A percentile compares a stretch with the other conserved stretches of the same genome.
These are phyloP conservation scores for Colletotrichum truncatum DNA, from an alignment of 2,329 filamentous ascomycete genomes.

Conservation along the genomic window DNA sequence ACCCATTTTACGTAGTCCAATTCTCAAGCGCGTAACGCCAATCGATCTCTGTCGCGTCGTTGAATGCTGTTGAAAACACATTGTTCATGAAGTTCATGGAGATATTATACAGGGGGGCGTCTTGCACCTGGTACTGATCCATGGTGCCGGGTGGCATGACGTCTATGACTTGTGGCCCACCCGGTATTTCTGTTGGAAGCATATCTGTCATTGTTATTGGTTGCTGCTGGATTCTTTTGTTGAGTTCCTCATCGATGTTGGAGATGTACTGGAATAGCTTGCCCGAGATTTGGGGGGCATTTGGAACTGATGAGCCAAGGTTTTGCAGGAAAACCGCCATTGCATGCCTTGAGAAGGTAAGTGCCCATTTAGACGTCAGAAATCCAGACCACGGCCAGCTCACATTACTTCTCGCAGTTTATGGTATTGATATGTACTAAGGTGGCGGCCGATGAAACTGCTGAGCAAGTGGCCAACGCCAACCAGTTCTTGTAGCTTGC, in stretches of 20 bases:
- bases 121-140: slow-evolving; percentile 11
- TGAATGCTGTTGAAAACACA: slow-evolving; percentile 21
- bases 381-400: neutral
- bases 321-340: slow-evolving; percentile 31
- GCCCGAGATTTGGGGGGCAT: slow-evolving; percentile 24
- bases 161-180: neutral
- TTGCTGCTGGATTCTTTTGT: neutral
- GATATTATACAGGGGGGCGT: slow-evolving; percentile 15
- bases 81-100: slow-evolving; percentile 14
- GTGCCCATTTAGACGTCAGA: neutral
- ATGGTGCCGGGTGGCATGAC: slow-evolving; percentile 2
- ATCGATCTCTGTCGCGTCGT: slow-evolving; percentile 13
- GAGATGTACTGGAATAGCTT: slow-evolving; percentile 28
- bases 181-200: neutral
- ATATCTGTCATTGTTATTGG: neutral
- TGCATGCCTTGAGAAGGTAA: neutral
- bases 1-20: neutral
- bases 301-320: slow-evolving; percentile 23
- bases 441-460: slow-evolving; percentile 31
- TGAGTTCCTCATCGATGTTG: slow-evolving; percentile 23
- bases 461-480: slow-evolving; percentile 31
- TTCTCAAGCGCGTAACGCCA: slow-evolving; percentile 11
- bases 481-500: slow-evolving; percentile 29
- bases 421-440: slow-evolving; percentile 22
- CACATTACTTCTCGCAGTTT: slow-evolving; percentile 29